phyloP scores from a whole-genome alignment of 2,329 filamentous ascomycete genomes.

The Aspergillus sojae region DNA sequence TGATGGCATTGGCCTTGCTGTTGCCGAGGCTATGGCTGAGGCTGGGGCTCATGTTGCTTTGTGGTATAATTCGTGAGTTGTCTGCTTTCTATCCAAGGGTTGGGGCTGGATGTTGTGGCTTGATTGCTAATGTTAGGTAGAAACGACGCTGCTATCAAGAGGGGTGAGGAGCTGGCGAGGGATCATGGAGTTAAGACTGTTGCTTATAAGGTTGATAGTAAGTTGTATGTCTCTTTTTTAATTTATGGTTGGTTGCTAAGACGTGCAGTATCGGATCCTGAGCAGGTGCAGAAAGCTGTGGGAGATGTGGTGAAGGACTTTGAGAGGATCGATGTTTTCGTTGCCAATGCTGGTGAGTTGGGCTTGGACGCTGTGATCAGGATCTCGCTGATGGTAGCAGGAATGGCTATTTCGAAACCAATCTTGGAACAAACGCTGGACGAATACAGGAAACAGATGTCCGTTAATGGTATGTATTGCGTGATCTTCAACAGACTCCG shows the following conservation, averaged over 20 bases:
- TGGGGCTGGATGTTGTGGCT: neutral
- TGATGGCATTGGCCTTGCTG: constrained; percentile 50
- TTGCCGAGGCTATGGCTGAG: constrained; percentile 52
- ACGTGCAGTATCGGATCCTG: constrained; percentile 44
- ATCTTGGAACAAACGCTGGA: constrained; percentile 57
- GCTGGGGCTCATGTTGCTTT: constrained; percentile 47
- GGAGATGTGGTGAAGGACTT: constrained; percentile 43
- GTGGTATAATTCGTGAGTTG: constrained; percentile 43
- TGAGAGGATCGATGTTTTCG: constrained; percentile 47
- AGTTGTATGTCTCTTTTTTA: neutral
- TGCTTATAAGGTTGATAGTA: constrained; percentile 49
- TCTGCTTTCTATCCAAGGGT: too few species aligned
- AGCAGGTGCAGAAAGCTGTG: constrained; percentile 39
- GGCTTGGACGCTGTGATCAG: neutral
- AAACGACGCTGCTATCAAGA: constrained; percentile 40
- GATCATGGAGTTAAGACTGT: constrained; percentile 40
- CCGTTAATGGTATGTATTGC: constrained; percentile 52
- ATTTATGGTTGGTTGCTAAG: neutral
- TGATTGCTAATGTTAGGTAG: constrained; percentile 18
- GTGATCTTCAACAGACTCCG: rapidly evolving
- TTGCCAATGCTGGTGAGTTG: constrained; percentile 46
- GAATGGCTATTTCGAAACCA: constrained; percentile 58
- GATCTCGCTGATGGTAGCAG: constrained; percentile 19
- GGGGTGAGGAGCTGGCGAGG: constrained; percentile 36
- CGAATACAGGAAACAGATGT: constrained; percentile 56